Evolutionary conservation across 306 rosid genomes (phyloP).

Genomic region (Gastrolobium bilobum): DNA sequence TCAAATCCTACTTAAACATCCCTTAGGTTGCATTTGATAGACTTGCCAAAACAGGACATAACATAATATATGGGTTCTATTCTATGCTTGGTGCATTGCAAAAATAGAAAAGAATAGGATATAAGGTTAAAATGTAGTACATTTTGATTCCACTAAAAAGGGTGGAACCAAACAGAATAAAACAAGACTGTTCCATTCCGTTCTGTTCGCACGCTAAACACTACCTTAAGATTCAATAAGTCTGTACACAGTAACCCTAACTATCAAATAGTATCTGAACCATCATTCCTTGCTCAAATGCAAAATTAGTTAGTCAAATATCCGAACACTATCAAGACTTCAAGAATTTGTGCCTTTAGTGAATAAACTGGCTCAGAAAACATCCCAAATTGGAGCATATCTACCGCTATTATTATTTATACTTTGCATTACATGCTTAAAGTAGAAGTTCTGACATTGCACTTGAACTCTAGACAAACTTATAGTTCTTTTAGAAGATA

Average conservation of each 20-base stretch:
- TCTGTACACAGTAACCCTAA: conserved; percentile 2
- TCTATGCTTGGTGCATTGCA: too few species aligned
- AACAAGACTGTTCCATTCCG: too few species aligned
- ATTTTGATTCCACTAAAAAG: too few species aligned
- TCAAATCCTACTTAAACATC: not conserved
- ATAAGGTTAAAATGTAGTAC: too few species aligned
- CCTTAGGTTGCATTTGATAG: too few species aligned
- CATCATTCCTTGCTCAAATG: conserved; percentile 23
- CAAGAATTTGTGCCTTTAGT: conserved; percentile 16
- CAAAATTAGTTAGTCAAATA: conserved; percentile 30
- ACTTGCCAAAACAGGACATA: too few species aligned
- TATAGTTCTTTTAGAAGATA: not conserved
- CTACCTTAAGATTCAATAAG: not conserved
- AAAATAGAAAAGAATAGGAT: too few species aligned
- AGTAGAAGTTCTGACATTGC: conserved; percentile 28
- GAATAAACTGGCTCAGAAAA: conserved; percentile 11
- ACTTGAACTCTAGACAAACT: conserved; percentile 17
- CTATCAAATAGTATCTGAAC: conserved; percentile 12
- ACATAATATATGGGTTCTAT: too few species aligned
- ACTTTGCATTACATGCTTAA: conserved; percentile 25
- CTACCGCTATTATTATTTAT: not conserved
- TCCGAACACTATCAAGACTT: conserved; percentile 5
- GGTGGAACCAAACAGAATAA: too few species aligned
- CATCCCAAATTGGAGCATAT: not conserved
- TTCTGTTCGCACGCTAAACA: too few species aligned